A percentile compares a stretch with the other conserved stretches of the same genome.
Evolutionary conservation across 441 rosid species (phyloP).

Genomic region (Geranium incanum): DNA sequence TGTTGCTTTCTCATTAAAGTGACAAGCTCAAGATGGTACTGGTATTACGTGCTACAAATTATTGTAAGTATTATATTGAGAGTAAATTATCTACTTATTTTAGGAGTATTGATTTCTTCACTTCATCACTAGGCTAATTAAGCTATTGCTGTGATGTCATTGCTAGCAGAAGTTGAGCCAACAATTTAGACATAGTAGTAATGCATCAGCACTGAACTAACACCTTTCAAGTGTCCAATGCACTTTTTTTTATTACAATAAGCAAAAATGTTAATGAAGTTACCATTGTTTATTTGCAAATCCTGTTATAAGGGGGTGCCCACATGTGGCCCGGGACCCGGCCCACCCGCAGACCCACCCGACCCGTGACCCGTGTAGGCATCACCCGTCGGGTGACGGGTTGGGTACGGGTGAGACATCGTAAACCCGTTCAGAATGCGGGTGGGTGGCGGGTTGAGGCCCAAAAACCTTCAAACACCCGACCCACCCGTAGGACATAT

Average conservation of each 20-base stretch:
- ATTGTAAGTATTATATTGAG: slow-evolving; percentile 1
- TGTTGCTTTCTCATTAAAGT: slow-evolving; percentile 12
- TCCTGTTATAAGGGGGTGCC: not conserved
- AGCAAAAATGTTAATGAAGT: slow-evolving; percentile 12
- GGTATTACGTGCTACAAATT: not conserved
- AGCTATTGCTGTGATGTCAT: slow-evolving; percentile 35
- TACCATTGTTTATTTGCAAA: slow-evolving; percentile 7
- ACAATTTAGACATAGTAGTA: slow-evolving; percentile 22
- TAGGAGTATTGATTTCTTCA: not conserved
- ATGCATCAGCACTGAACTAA: not conserved
- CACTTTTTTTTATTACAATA: not conserved
- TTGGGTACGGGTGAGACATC: too few relatives aligned
- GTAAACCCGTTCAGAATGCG: too few relatives aligned
- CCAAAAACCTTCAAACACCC: too few relatives aligned
- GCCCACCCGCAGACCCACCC: too few relatives aligned
- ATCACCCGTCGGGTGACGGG: too few relatives aligned
- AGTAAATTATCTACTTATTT: not conserved
- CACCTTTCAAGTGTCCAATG: not conserved
- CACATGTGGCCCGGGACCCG: too few relatives aligned
- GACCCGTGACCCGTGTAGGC: too few relatives aligned
- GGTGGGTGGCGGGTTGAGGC: too few relatives aligned
- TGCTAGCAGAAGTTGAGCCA: slow-evolving; percentile 31
- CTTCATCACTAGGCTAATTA: slow-evolving; percentile 4
- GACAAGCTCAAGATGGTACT: not conserved
- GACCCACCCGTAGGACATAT: too few relatives aligned